Conservation (phyloP, 1,139 yeast genomes). For the Hanseniaspora sp. region DNA sequence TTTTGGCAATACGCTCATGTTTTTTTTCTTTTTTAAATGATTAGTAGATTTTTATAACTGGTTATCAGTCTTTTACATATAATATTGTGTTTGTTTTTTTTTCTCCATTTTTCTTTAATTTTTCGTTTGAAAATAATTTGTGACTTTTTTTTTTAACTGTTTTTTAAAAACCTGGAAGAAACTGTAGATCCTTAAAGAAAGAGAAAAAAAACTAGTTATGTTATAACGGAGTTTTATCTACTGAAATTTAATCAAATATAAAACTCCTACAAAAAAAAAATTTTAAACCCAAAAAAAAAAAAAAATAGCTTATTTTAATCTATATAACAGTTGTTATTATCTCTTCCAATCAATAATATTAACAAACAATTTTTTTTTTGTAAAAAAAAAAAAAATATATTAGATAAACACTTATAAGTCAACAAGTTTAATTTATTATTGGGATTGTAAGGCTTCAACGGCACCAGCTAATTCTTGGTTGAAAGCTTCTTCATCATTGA, state of each 20-base stretch:
- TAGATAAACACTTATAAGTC: not conserved
- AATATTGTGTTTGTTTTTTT: too few species aligned
- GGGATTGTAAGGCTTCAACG: slow-evolving; percentile 2
- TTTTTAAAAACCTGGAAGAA: too few species aligned
- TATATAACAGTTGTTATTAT: too few species aligned
- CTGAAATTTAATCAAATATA: too few species aligned
- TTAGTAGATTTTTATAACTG: not conserved
- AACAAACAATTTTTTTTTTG: not conserved
- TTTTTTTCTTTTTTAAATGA: not conserved
- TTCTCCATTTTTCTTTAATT: too few species aligned
- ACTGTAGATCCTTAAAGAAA: not conserved
- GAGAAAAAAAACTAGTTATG: not conserved
- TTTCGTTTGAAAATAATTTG: too few species aligned
- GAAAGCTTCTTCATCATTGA: slow-evolving; percentile 82
- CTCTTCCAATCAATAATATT: too few species aligned
- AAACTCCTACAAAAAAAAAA: too few species aligned
- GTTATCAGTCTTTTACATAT: not conserved
- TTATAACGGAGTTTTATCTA: too few species aligned
- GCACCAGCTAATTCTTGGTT: slow-evolving; percentile 93
- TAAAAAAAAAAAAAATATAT: not conserved
- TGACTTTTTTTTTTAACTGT: too few species aligned
- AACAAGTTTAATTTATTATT: not conserved
- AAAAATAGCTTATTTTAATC: too few species aligned
- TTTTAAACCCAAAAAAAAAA: too few species aligned
- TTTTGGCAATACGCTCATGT: slow-evolving; percentile 64